These are phyloP conservation scores for Tubosaeta sp. DNA, from an alignment of 768 basidiomycete genomes.

Conservation along the genomic window DNA sequence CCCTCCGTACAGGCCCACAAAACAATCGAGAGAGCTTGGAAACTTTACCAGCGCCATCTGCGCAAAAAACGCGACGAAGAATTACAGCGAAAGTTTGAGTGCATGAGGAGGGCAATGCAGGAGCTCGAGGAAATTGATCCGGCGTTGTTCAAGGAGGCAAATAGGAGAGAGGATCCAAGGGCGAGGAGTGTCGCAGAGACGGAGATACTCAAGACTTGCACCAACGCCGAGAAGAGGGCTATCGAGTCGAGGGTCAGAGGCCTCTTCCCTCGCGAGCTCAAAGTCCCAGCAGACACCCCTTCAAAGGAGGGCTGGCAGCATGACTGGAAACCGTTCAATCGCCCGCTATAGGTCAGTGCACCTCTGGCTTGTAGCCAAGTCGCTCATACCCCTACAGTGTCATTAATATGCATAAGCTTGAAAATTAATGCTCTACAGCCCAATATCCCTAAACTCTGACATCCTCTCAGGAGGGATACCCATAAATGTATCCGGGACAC, in stretches of 20 bases:
- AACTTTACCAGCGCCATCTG: constrained; percentile 70
- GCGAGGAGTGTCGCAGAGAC: constrained; percentile 52
- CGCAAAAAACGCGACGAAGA: constrained; percentile 68
- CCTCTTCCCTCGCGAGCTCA: constrained; percentile 83
- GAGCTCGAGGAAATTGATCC: constrained; percentile 53
- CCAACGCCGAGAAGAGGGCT: constrained; percentile 61
- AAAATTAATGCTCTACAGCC: constrained; percentile 17
- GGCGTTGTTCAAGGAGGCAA: constrained; percentile 64
- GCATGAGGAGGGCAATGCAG: constrained; percentile 84
- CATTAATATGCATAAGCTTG: constrained; percentile 2
- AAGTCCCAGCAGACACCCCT: constrained; percentile 83
- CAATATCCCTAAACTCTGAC: constrained; percentile 27
- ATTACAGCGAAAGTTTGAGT: constrained; percentile 69
- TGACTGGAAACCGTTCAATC: constrained; percentile 69
- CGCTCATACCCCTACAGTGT: neutral
- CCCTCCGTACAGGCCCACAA: constrained; percentile 87
- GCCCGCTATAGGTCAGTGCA: constrained; percentile 36
- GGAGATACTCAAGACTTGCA: constrained; percentile 57
- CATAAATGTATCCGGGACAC: constrained; percentile 32
- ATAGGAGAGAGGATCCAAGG: constrained; percentile 72
- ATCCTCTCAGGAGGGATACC: constrained; percentile 30
- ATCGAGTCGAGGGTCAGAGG: constrained; percentile 76
- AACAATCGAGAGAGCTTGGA: constrained; percentile 89
- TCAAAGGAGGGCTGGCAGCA: constrained; percentile 72
- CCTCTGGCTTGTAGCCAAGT: neutral